These are phyloP conservation scores for Aeminium ludgeri DNA, from an alignment of 495 filamentous ascomycete genomes.

Conservation along the genomic window DNA sequence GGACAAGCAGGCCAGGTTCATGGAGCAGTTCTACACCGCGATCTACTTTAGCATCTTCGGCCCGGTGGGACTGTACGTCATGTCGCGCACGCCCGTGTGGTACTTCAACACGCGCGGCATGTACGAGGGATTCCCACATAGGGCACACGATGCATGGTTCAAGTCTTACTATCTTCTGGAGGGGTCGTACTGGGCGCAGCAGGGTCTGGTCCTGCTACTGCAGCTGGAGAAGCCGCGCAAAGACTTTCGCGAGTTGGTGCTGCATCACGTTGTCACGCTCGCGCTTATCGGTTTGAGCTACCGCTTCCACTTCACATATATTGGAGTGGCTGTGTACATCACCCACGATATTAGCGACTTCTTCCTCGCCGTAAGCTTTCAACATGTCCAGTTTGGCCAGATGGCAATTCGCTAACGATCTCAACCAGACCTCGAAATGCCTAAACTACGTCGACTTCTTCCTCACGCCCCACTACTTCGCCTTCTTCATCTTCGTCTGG, in stretches of 20 bases:
- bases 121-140: slow-evolving; percentile 85
- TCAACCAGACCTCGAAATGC: slow-evolving; percentile 67
- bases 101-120: slow-evolving; percentile 88
- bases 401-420: neutral
- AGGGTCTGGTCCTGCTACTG: slow-evolving; percentile 74
- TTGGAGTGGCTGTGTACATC: slow-evolving; percentile 92
- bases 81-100: slow-evolving; percentile 78
- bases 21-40: slow-evolving; percentile 97
- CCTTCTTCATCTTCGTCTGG: slow-evolving; percentile 69
- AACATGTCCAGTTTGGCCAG: neutral
- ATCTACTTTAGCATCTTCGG: slow-evolving; percentile 80
- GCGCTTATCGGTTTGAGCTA: slow-evolving; percentile 81
- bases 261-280: slow-evolving; percentile 84
- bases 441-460: slow-evolving; percentile 79
- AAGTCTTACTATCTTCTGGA: slow-evolving; percentile 96
- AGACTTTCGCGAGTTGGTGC: slow-evolving; percentile 89
- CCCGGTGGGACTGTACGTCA: slow-evolving; percentile 79
- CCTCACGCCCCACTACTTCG: slow-evolving; percentile 68
- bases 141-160: slow-evolving; percentile 67
- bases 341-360: slow-evolving; percentile 94
- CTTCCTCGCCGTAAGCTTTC: slow-evolving; percentile 69
- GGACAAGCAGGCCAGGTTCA: slow-evolving; percentile 77
- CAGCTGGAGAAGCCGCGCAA: slow-evolving; percentile 90
- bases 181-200: slow-evolving; percentile 91
- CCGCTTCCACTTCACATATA: slow-evolving; percentile 94